Base-by-base conservation (phyloP, 2,329 filamentous ascomycete species). In the Fusarium dimerum region DNA sequence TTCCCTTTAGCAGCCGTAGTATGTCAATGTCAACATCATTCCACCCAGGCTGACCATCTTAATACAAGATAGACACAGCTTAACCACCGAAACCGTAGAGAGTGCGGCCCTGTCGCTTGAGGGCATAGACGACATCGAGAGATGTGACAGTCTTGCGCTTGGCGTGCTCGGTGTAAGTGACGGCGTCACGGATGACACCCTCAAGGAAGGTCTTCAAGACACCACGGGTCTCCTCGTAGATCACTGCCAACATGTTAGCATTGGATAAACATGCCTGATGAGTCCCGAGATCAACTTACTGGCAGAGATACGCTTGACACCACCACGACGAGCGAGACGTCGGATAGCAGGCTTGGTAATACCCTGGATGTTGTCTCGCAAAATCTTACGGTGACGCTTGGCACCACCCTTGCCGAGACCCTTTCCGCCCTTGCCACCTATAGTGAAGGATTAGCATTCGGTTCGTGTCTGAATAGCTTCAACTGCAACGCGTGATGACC, bases 271-370 rank as follows among this genome's bases (percentile, higher is more conserved):
- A 9, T 7, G 20, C 20, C 7, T 26, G 20, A 1, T 1, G 5
- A 11, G 34, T 12, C 10, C 1, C 13, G 1, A 2, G 39, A 15
- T 6, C 7, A 56, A 80, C 83, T 75, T 85, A 90, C 87, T 95
- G 75, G 92, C 92, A 71, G 92, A 96, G 72, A 97, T 97, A 96
- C 92, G 92, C 90, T 97, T 97, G 85, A 97, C 92, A 92, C 92
- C 92, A 78, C 92, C 92, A 94, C 92, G 92, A 81, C 92, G 92
- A 64, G 92, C 92, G 76, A 97, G 92, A 95, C 92, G 92, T 72
- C 92, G 89, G 79, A 97, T 97, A 71, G 92, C 92, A 70, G 92
- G 92, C 89, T 97, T 97, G 73, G 92, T 97, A 75, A 97, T 97
- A 81, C 92, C 92, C 83, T 97, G 92, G 74, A 97, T 97, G 89